phyloP scores from a whole-genome alignment of 2,329 filamentous ascomycete genomes.

The Periconia sp. region DNA sequence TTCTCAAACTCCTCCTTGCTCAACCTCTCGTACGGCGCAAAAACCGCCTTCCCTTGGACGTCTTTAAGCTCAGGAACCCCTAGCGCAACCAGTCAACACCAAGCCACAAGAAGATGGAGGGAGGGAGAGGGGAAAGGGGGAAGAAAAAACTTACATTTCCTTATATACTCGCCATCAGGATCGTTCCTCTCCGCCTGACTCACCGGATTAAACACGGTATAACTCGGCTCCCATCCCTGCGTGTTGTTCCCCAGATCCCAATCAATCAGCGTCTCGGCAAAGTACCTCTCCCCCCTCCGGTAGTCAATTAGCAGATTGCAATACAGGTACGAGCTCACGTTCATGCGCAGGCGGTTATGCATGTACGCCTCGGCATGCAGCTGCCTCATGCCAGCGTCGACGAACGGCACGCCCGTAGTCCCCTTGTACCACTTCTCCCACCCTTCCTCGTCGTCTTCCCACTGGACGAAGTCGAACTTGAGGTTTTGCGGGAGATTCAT shows the following conservation, averaged over 20 bases:
- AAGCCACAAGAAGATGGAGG: too few species aligned
- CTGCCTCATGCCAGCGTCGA: constrained; percentile 60
- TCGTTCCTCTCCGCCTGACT: constrained; percentile 48
- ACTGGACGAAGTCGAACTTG: constrained; percentile 58
- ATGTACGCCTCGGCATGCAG: constrained; percentile 57
- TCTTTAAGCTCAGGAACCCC: constrained; percentile 47
- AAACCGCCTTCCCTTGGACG: constrained; percentile 55
- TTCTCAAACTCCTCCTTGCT: constrained; percentile 56
- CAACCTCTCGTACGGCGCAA: constrained; percentile 54
- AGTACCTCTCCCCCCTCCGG: constrained; percentile 57
- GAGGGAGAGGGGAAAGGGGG: too few species aligned
- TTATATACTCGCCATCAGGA: constrained; percentile 45
- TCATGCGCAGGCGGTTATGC: constrained; percentile 61
- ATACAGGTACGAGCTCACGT: constrained; percentile 54
- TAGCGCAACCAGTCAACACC: constrained; percentile 3
- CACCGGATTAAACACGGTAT: constrained; percentile 56
- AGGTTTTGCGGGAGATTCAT: constrained; percentile 60
- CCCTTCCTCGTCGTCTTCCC: constrained; percentile 58
- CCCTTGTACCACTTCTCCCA: constrained; percentile 58
- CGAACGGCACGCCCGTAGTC: constrained; percentile 55
- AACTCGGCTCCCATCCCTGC: constrained; percentile 59
- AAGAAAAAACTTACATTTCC: constrained; percentile 40
- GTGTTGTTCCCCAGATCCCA: constrained; percentile 58
- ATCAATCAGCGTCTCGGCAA: constrained; percentile 57
- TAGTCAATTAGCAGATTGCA: constrained; percentile 59